phyloP scores from a whole-genome alignment of 192 early-diverging fungal species.

The Coemansia sp. region DNA sequence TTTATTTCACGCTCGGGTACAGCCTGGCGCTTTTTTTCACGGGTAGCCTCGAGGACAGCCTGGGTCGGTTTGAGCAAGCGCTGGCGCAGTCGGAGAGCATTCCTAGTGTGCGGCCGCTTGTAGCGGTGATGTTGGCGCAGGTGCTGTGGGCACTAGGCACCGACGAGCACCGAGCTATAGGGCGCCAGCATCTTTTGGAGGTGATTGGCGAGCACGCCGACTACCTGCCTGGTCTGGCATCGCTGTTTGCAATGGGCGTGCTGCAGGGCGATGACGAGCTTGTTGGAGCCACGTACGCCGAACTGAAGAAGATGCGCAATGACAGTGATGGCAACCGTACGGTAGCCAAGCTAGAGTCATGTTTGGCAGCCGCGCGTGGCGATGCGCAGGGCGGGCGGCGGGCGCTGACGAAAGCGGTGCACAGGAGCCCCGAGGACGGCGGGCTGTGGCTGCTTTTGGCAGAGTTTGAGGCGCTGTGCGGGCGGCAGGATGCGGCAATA shows the following conservation, averaged over 20 bases:
- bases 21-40: slow-evolving; percentile 81
- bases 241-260: slow-evolving; percentile 54
- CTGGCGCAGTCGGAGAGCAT: slow-evolving; percentile 55
- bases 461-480: slow-evolving; percentile 18
- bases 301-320: slow-evolving; percentile 18
- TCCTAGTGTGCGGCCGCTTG: slow-evolving; percentile 62
- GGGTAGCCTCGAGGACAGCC: slow-evolving; percentile 64
- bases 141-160: slow-evolving; percentile 89
- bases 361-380: slow-evolving; percentile 28
- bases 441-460: slow-evolving; percentile 34
- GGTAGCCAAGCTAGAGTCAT: slow-evolving; percentile 23
- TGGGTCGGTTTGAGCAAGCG: slow-evolving; percentile 75
- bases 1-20: slow-evolving; percentile 57
- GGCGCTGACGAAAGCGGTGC: slow-evolving; percentile 27
- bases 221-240: slow-evolving; percentile 22
- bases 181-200: slow-evolving; percentile 76
- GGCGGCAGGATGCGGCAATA: not conserved
- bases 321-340: slow-evolving; percentile 10
- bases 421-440: slow-evolving; percentile 20
- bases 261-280: slow-evolving; percentile 42
- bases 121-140: slow-evolving; percentile 77
- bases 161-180: slow-evolving; percentile 72
- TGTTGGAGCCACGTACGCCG: slow-evolving; percentile 26
- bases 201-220: slow-evolving; percentile 20
- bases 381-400: slow-evolving; percentile 28